Evolutionary conservation across 2,329 filamentous ascomycete genomes (phyloP).

Genomic region (Fusarium udum): DNA sequence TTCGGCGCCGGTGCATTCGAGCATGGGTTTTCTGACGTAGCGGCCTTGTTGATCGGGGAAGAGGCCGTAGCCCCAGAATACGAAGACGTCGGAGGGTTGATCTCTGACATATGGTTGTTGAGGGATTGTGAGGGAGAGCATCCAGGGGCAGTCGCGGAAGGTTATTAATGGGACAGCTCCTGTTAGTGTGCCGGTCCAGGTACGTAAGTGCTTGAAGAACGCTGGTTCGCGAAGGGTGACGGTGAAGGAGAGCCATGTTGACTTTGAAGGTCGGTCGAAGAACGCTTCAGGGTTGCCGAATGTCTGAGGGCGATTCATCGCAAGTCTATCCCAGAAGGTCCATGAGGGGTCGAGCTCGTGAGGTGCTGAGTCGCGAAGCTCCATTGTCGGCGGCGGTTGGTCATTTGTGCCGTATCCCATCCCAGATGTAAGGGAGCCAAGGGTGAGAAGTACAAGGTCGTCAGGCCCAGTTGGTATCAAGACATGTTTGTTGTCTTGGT

Average conservation of each 20-base stretch:
- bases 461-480: conserved; percentile 12
- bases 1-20: conserved; percentile 40
- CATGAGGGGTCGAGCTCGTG: conserved; percentile 39
- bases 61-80: conserved; percentile 43
- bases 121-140: conserved; percentile 39
- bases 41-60: conserved; percentile 40
- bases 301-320: conserved; percentile 28
- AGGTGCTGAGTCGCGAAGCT: conserved; percentile 41
- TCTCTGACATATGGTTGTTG: conserved; percentile 40
- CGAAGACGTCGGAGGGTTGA: conserved; percentile 34
- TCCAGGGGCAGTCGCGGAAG: conserved; percentile 43
- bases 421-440: conserved; percentile 40
- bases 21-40: conserved; percentile 40
- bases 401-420: conserved; percentile 42
- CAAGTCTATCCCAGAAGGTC: conserved; percentile 41
- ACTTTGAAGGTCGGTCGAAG: conserved; percentile 43
- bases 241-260: conserved; percentile 43
- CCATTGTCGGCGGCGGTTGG: conserved; percentile 39
- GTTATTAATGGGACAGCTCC: conserved; percentile 40
- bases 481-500: conserved; percentile 27
- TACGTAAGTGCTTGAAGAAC: conserved; percentile 37
- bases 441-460: conserved; percentile 36
- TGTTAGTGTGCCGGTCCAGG: conserved; percentile 37
- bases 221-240: conserved; percentile 33
- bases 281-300: conserved; percentile 43